Base-by-base conservation (phyloP, 2,329 filamentous ascomycete species). In the Scopulariopsis brevicaulis region DNA sequence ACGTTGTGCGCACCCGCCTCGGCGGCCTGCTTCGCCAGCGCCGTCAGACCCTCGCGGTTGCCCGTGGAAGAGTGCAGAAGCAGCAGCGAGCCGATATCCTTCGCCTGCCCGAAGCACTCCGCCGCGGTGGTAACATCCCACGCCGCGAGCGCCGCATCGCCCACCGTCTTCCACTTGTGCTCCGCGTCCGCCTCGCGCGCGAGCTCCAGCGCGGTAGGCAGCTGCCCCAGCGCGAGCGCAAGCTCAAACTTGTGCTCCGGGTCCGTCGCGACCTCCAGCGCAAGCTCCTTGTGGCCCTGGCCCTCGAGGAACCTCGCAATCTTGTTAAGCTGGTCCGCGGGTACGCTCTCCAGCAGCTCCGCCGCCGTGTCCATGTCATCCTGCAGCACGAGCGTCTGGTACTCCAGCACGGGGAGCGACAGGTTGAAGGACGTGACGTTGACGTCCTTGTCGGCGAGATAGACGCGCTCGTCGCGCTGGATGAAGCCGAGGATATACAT, bases 141-240 rank as follows among this genome's bases (percentile, higher is more conserved):
- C 1, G 78, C 86, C 11, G 84, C 75, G 48, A 99, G 81, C 1
- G 94, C 94, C 1, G 92, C 89, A 65, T 99, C 94, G 60, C 94
- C 94, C 4, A 99, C 90, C 3, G 85, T 92, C 80, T 97, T 97
- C 94, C 94, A 99, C 74, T 96, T 96, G 74, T 97, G 93, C 70
- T 97, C 94, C 1, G 85, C 89, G 62, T 96, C 87, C 12, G 90
- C 88, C 69, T 88, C 80, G 48, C 85, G 82, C 7, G 94, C 93
- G 55, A 97, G 84, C 60, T 91, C 85, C 3, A 96, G 80, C 0
- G 93, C 93, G 66, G 93, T 89, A 48, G 92, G 82, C 15, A 97
- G 82, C 62, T 94, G 87, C 65, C 87, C 90, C 51, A 99, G 79
- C 3, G 84, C 81, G 35, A 99, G 78, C 0, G 94, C 87, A 24